Base-by-base conservation (phyloP, 441 rosid genomes). In the Mallotus japonicus region DNA sequence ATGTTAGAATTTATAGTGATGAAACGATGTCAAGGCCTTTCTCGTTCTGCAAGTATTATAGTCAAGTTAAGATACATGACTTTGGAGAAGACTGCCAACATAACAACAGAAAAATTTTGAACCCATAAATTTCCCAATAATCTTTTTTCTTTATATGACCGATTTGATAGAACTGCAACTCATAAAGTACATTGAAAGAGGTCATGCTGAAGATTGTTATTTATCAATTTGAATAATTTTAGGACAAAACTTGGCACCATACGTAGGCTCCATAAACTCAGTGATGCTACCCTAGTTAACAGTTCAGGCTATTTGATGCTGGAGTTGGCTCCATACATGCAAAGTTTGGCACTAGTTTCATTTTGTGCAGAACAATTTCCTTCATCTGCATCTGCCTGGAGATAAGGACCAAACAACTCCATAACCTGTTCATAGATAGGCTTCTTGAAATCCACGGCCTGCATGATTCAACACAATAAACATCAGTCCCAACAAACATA, bases 381-480 rank as follows among this genome's bases (percentile, higher is more conserved):
- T 67, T 80, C 80, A 40, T 82, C 80, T 28, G 46, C 65, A 34
- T 73, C 84, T 15, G 13, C 55, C 64, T 77, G 74, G 47, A 89
- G 79, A 79, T 85, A 88, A 37, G 91, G 87, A 69, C 83, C 70
- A 65, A 90, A 89, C 49, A 79, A 75, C 79, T 81, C 68, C 75
- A 91, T 77, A 64, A 85, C 95, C 78, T 88, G 85, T 77, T 86
- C 81, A 76, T 88, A 91, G 4, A 87, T 91, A 15, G 91, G 86
- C 79, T 83, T 90, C 87, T 90, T 92, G 84, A 86, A 88, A 47
- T 89, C 91, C 70, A 87, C 94, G 1, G 89, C 97, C 97, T 92
- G 89, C 61, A 72, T 19, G 54, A 56, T n/a, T 34, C 28, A 34
- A 5, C 34, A 69, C 12, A 68, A 24, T 22, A 37, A 61, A 47